These are phyloP conservation scores for Pythium brassicae DNA, from an alignment of 352 stramenopile genomes.

Conservation along the genomic window DNA sequence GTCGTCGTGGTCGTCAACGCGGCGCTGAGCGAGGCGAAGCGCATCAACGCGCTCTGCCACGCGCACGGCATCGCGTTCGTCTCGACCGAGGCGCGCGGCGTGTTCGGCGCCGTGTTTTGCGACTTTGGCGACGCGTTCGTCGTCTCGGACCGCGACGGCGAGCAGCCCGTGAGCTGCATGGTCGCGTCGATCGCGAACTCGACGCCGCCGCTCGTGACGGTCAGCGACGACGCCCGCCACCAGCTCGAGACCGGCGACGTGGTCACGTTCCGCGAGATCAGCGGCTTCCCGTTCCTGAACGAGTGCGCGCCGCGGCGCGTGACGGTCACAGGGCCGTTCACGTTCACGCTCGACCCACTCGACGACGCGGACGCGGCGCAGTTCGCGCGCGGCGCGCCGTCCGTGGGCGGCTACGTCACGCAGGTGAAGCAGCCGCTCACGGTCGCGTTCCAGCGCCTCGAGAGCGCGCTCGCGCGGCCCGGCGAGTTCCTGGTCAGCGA, in stretches of 20 bases:
- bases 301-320: slow-evolving; percentile 57
- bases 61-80: slow-evolving; percentile 90
- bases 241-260: slow-evolving; percentile 95
- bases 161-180: slow-evolving; percentile 91
- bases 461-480: slow-evolving; percentile 80
- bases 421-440: slow-evolving; percentile 96
- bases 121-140: slow-evolving; percentile 97
- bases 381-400: slow-evolving; percentile 63
- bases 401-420: slow-evolving; percentile 83
- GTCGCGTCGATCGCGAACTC: slow-evolving; percentile 91
- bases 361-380: slow-evolving; percentile 63
- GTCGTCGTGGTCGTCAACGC: slow-evolving; percentile 85
- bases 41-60: slow-evolving; percentile 86
- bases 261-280: slow-evolving; percentile 95
- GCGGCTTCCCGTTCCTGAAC: slow-evolving; percentile 89
- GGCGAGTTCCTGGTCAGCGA: slow-evolving; percentile 97
- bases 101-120: slow-evolving; percentile 97
- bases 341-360: slow-evolving; percentile 93
- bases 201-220: slow-evolving; percentile 89
- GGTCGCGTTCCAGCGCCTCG: slow-evolving; percentile 91
- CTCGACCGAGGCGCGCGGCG: slow-evolving; percentile 85
- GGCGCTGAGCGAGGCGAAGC: slow-evolving; percentile 57
- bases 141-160: slow-evolving; percentile 92
- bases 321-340: slow-evolving; percentile 91
- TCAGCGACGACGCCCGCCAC: slow-evolving; percentile 97